Base-by-base conservation (phyloP, 208 protist species). In the Herpetomonas samuelpessoai region DNA sequence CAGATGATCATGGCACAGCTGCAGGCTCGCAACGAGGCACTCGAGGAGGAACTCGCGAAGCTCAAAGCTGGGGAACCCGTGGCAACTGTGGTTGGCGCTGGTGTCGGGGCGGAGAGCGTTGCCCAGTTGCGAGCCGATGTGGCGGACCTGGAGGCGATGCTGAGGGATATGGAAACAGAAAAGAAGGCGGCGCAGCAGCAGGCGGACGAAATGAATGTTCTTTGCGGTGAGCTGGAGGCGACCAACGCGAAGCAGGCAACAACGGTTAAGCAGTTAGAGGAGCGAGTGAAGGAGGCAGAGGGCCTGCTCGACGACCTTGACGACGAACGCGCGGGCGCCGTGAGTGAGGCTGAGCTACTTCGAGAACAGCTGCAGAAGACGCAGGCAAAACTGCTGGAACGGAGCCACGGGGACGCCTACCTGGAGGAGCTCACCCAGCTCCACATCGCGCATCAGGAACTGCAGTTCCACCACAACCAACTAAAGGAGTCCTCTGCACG, bases 391-490 rank as follows among this genome's bases (percentile, higher is more conserved):
- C 55, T 88, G 25, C 47, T 88, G 26, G 72, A 81, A 44, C 76
- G 82, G 63, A 51, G 76, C 59, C 74, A 60, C 45, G 76, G 73
- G 12, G 79, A 83, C 30, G 81, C 81, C 21, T 79, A 83, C 65
- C 64, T 88, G 6, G 76, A 81, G 31, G 74, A 88, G 49, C 71
- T 88, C 0, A 83, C 81, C 12, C 57, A 63, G 57, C 68, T 85
- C 27, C 85, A 88, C 67, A 79, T 92, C 41, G 78, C 75, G 50
- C 76, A 86, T 53, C 81, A 92, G 53, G 65, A 76, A 35, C 47
- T 86, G 57, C 75, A 86, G 74, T 78, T 74, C 55, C 59, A 49
- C 2, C 68, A 82, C 54, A 68, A 63, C 6, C 71, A 79, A 55
- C 62, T 83, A 18, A 74, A 80, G 65, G 76, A 83, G 53, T 41